Percentiles rank a stretch among this genome's conserved stretches.
Conservation (phyloP, 1,284 basidiomycete genomes). For the Malassezia restricta region DNA sequence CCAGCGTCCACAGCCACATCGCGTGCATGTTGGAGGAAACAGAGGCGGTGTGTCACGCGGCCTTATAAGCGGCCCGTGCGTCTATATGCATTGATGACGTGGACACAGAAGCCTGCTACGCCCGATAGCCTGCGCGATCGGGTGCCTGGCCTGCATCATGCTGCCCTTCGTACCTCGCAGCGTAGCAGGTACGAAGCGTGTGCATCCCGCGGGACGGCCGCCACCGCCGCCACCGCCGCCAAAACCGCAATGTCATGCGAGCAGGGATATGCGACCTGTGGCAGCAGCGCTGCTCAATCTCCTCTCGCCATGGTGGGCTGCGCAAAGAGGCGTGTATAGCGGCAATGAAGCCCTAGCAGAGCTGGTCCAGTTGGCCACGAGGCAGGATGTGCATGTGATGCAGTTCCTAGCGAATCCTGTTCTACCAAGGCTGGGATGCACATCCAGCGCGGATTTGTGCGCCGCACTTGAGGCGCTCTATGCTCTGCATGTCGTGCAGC, state of each 20-base stretch:
- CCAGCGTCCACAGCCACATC: not conserved
- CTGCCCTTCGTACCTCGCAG: conserved; percentile 14
- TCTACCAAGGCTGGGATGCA: not conserved
- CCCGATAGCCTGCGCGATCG: not conserved
- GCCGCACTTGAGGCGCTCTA: not conserved
- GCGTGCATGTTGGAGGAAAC: conserved; percentile 2
- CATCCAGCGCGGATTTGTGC: not conserved
- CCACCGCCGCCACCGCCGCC: not conserved
- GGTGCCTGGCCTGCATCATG: not conserved
- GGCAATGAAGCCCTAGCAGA: not conserved
- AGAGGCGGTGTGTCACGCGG: not conserved
- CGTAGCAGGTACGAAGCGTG: conserved; percentile 13
- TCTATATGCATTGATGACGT: conserved; percentile 2
- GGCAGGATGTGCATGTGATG: conserved; percentile 3
- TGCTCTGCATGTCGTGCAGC: not conserved
- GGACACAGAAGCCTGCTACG: not conserved
- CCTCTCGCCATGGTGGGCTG: conserved; percentile 9
- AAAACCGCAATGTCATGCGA: not conserved
- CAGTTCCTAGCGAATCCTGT: not conserved
- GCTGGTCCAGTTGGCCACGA: not conserved
- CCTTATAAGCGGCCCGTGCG: not conserved
- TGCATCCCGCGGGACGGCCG: not conserved
- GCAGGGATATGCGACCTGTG: not conserved
- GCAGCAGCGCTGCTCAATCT: not conserved
- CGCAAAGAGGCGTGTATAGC: not conserved